Evolutionary conservation across 441 rosid species (phyloP).

Genomic region (Mallotus japonicus): DNA sequence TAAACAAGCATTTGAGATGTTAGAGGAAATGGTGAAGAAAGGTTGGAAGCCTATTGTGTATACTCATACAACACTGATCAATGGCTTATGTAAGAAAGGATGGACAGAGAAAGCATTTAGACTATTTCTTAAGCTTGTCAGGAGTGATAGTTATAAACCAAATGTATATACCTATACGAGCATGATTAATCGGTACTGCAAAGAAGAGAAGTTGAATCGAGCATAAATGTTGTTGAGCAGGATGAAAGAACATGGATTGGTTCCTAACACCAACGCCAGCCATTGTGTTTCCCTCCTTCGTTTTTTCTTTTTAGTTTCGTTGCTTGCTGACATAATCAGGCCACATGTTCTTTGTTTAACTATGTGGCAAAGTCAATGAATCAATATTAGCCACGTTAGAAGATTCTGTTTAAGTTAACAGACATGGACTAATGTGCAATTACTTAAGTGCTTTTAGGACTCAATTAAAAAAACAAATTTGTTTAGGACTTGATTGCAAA

Average conservation of each 20-base stretch:
- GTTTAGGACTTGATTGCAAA: too few relatives aligned
- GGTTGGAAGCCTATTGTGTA: conserved; percentile 92
- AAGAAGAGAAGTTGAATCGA: conserved; percentile 67
- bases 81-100: conserved; percentile 86
- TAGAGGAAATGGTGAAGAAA: too few relatives aligned
- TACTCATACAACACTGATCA: conserved; percentile 73
- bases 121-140: conserved; percentile 75
- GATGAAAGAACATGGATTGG: conserved; percentile 81
- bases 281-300: conserved; percentile 30
- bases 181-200: conserved; percentile 85
- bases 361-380: too few relatives aligned
- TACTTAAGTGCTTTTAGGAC: too few relatives aligned
- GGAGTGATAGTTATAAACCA: conserved; percentile 74
- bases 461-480: too few relatives aligned
- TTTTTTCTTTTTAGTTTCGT: neutral
- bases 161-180: conserved; percentile 76
- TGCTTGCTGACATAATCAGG: too few relatives aligned
- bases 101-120: conserved; percentile 95
- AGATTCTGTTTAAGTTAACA: too few relatives aligned
- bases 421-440: too few relatives aligned
- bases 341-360: too few relatives aligned
- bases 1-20: too few relatives aligned
- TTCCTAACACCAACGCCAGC: conserved; percentile 67
- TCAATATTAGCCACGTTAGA: too few relatives aligned
- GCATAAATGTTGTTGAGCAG: conserved; percentile 82